phyloP scores from a whole-genome alignment of 2,329 filamentous ascomycete genomes.

The Alternaria novae-zelandiae region DNA sequence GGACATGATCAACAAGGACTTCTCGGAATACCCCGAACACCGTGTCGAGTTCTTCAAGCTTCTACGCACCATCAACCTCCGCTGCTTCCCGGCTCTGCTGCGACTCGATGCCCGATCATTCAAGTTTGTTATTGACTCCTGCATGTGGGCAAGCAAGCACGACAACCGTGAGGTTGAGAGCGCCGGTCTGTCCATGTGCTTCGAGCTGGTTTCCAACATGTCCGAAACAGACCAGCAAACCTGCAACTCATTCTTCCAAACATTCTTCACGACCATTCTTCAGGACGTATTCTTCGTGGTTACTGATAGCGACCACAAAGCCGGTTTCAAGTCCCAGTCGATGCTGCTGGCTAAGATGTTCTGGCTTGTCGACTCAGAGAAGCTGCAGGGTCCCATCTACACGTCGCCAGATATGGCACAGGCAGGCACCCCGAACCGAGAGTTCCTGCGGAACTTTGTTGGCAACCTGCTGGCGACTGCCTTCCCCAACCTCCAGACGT shows the following conservation, averaged over 20 bases:
- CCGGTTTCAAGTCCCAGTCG: conserved; percentile 97
- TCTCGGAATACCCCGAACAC: conserved; percentile 98
- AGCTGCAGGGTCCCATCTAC: conserved; percentile 93
- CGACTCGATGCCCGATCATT: conserved; percentile 96
- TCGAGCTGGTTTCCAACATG: conserved; percentile 97
- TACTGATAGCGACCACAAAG: conserved; percentile 97
- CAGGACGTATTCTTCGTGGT: conserved; percentile 99
- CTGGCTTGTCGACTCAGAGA: conserved; percentile 87
- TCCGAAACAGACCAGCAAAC: conserved; percentile 86
- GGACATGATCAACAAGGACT: conserved; percentile 99
- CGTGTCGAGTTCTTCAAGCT: conserved; percentile 99
- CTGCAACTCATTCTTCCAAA: conserved; percentile 95
- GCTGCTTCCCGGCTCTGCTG: conserved; percentile 93
- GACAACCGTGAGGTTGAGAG: conserved; percentile 98
- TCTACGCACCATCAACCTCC: conserved; percentile 91
- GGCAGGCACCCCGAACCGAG: conserved; percentile 82
- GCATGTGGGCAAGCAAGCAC: conserved; percentile 99
- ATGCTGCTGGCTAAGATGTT: conserved; percentile 94
- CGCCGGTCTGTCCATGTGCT: conserved; percentile 95
- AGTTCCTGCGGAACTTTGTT: conserved; percentile 89
- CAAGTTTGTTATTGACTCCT: conserved; percentile 99
- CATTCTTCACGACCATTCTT: conserved; percentile 93
- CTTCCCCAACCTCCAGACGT: conserved; percentile 92
- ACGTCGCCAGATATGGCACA: conserved; percentile 77
- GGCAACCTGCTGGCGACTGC: conserved; percentile 83